A percentile compares a stretch with the other conserved stretches of the same genome.
These are phyloP conservation scores for Rhododendron henanense DNA, from an alignment of 148 eudicot species.

Conservation along the genomic window DNA sequence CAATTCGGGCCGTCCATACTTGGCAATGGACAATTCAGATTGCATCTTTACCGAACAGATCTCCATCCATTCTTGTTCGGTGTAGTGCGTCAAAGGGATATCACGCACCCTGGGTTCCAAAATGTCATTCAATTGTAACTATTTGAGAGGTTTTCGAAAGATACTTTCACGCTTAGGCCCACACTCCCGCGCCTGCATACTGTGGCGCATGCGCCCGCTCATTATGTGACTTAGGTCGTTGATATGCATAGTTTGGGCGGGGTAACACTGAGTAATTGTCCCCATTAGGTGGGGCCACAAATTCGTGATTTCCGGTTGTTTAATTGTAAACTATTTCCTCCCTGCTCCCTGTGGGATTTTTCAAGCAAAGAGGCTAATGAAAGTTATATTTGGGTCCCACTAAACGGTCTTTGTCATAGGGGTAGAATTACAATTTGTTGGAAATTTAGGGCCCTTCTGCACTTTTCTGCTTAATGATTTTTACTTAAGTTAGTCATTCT, in stretches of 20 bases:
- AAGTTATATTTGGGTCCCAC: neutral
- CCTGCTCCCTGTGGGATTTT: neutral
- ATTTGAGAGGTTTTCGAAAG: too few species aligned
- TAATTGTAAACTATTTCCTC: neutral
- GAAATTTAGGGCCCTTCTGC: neutral
- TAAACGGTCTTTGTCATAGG: neutral
- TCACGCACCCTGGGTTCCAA: too few species aligned
- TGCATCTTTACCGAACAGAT: too few species aligned
- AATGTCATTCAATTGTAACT: too few species aligned
- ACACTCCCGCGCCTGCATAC: too few species aligned
- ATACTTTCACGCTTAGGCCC: too few species aligned
- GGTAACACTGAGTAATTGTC: neutral
- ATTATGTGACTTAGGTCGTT: too few species aligned
- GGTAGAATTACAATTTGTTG: neutral
- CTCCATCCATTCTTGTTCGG: too few species aligned
- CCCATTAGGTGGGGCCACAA: neutral
- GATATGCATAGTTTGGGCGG: neutral
- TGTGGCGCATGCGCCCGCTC: too few species aligned
- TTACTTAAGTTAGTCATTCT: neutral
- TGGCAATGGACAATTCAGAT: too few species aligned
- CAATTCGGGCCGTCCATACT: too few species aligned
- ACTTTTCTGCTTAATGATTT: neutral
- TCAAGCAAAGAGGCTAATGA: neutral
- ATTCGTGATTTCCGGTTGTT: neutral
- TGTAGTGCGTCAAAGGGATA: too few species aligned